Evolutionary conservation across 345 rosid species (phyloP).

Genomic region (Citrus reticulata): DNA sequence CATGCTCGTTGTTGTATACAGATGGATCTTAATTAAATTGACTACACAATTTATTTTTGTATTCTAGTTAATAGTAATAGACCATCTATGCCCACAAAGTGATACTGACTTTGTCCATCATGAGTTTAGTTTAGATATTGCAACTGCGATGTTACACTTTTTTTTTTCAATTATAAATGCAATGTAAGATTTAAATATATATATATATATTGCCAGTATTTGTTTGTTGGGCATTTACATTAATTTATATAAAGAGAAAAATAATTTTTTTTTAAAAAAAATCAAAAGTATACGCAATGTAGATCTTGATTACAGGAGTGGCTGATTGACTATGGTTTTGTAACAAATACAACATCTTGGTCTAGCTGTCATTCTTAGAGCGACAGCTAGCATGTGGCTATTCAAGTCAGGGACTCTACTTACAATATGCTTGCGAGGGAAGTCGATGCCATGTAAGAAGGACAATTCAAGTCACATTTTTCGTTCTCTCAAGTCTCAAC

Average conservation of each 20-base stretch:
- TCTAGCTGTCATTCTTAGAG: constrained; percentile 9
- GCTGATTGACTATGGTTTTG: neutral
- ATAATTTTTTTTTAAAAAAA: too few species aligned
- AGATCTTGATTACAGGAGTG: neutral
- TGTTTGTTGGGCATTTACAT: neutral
- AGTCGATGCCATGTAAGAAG: too few species aligned
- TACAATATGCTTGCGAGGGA: too few species aligned
- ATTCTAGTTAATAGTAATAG: neutral
- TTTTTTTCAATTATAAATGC: too few species aligned
- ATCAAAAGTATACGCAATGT: too few species aligned
- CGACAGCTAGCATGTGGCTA: constrained; percentile 17
- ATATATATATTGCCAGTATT: too few species aligned
- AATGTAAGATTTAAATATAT: too few species aligned
- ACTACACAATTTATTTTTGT: neutral
- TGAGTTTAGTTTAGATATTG: neutral
- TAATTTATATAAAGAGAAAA: too few species aligned
- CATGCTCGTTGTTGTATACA: neutral
- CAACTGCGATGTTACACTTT: too few species aligned
- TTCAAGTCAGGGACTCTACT: too few species aligned
- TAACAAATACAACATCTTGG: neutral
- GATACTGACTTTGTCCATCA: neutral
- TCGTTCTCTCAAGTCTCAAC: neutral
- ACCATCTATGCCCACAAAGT: too few species aligned
- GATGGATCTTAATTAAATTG: neutral
- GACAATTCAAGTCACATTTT: neutral